Conservation (phyloP, 139 green algal species). For the Spirogloea muscicola region DNA sequence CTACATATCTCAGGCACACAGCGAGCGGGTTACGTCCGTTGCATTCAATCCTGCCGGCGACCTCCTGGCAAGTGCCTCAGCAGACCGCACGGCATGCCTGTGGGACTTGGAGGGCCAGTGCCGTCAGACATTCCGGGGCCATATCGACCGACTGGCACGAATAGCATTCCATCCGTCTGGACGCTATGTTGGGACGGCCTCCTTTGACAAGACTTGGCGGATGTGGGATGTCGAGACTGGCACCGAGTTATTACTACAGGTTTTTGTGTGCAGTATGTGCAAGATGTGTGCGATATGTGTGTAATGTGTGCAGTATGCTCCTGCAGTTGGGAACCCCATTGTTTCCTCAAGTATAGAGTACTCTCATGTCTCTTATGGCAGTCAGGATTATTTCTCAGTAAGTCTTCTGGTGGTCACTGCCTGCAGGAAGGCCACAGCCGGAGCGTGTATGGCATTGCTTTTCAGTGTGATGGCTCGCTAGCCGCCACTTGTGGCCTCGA, state of each 20-base stretch:
- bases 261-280: too few species aligned
- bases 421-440: constrained; percentile 95
- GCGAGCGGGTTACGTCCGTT: constrained; percentile 77
- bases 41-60: constrained; percentile 71
- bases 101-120: constrained; percentile 37
- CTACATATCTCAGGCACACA: constrained; percentile 25
- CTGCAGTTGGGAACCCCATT: too few species aligned
- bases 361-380: too few species aligned
- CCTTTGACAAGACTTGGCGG: constrained; percentile 92
- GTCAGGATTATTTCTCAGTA: too few species aligned
- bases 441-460: constrained; percentile 84
- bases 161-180: constrained; percentile 90
- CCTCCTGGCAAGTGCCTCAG: constrained; percentile 56
- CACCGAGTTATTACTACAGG: constrained; percentile 77
- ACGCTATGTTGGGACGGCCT: constrained; percentile 63
- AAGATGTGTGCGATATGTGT: too few species aligned
- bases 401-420: too few species aligned
- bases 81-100: constrained; percentile 60
- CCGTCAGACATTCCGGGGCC: constrained; percentile 64
- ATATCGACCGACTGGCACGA: constrained; percentile 25
- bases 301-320: too few species aligned
- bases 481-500: constrained; percentile 45
- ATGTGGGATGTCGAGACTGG: constrained; percentile 89
- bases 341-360: too few species aligned
- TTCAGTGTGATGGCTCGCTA: constrained; percentile 63